Evolutionary conservation across 2,329 filamentous ascomycete species (phyloP).

Genomic region (Penicillium concentricum): DNA sequence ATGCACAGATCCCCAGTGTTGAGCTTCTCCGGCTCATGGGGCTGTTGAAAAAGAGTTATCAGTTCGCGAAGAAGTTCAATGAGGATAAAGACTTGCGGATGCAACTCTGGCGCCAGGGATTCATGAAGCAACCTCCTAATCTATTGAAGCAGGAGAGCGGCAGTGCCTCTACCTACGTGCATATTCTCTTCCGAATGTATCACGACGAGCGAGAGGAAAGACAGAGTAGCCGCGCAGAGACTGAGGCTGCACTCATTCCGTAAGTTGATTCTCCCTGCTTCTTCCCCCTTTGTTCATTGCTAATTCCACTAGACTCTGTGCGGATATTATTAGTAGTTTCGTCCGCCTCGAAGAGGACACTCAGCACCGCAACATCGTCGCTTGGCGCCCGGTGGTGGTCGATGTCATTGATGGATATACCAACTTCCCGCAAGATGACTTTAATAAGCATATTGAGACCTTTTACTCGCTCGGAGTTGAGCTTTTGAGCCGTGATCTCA

Average conservation of each 20-base stretch:
- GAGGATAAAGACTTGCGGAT: constrained; percentile 94
- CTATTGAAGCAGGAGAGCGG: constrained; percentile 95
- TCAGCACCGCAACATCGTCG: constrained; percentile 93
- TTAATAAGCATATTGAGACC: constrained; percentile 71
- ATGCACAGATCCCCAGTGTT: constrained; percentile 83
- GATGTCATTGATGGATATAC: constrained; percentile 93
- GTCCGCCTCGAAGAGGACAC: constrained; percentile 88
- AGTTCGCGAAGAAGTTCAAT: constrained; percentile 97
- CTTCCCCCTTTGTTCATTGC: not conserved
- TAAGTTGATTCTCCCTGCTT: constrained; percentile 36
- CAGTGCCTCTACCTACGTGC: constrained; percentile 89
- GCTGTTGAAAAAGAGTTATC: constrained; percentile 90
- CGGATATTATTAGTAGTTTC: constrained; percentile 87
- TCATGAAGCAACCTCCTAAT: constrained; percentile 99
- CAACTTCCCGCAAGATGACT: constrained; percentile 76
- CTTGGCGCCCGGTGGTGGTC: constrained; percentile 95
- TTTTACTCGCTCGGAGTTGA: constrained; percentile 89
- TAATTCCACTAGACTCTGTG: constrained; percentile 63
- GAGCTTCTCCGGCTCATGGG: constrained; percentile 92
- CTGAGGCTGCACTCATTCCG: constrained; percentile 87
- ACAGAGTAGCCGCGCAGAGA: constrained; percentile 73
- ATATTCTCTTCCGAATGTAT: constrained; percentile 96
- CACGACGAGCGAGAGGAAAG: constrained; percentile 83
- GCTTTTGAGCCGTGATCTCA: constrained; percentile 77
- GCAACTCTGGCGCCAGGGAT: constrained; percentile 92